A percentile compares a stretch with the other conserved stretches of the same genome.
Evolutionary conservation across 2,329 filamentous ascomycete species (phyloP).

Genomic region (Didymella segeticola): DNA sequence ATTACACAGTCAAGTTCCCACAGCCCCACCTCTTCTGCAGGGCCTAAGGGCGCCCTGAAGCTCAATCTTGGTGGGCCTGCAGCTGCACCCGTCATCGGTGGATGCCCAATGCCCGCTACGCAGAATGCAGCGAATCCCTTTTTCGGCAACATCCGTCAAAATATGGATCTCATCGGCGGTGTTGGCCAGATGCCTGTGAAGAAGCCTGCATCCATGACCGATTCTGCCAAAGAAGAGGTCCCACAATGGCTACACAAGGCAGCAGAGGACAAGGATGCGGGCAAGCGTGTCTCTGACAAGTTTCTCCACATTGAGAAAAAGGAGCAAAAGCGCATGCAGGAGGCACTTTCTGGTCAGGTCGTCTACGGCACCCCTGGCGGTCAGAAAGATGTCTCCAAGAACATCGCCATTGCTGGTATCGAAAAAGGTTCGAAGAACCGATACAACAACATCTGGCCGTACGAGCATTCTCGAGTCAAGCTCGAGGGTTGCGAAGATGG

Average conservation of each 20-base stretch:
- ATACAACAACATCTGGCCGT: slow-evolving; percentile 97
- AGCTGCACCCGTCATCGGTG: slow-evolving; percentile 82
- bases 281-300: slow-evolving; percentile 79
- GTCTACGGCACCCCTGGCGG: slow-evolving; percentile 58
- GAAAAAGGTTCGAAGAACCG: slow-evolving; percentile 95
- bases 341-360: slow-evolving; percentile 71
- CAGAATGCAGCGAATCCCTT: slow-evolving; percentile 81
- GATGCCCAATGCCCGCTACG: slow-evolving; percentile 78
- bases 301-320: slow-evolving; percentile 84
- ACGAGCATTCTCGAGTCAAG: slow-evolving; percentile 89
- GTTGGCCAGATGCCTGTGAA: slow-evolving; percentile 79
- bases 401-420: slow-evolving; percentile 83
- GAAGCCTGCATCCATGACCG: slow-evolving; percentile 61
- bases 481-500: slow-evolving; percentile 71
- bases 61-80: slow-evolving; percentile 50
- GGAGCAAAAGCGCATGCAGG: slow-evolving; percentile 92
- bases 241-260: slow-evolving; percentile 81
- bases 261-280: slow-evolving; percentile 71
- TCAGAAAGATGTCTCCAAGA: slow-evolving; percentile 48
- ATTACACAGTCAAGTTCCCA: slow-evolving; percentile 55
- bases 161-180: slow-evolving; percentile 91
- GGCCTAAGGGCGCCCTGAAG: slow-evolving; percentile 32
- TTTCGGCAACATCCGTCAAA: slow-evolving; percentile 94
- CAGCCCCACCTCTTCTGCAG: slow-evolving; percentile 28
- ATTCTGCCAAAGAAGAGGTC: slow-evolving; percentile 59